Percentiles rank a stretch among this genome's conserved stretches.
phyloP scores from a whole-genome alignment of 306 rosid genomes.

The Comarum palustre region DNA sequence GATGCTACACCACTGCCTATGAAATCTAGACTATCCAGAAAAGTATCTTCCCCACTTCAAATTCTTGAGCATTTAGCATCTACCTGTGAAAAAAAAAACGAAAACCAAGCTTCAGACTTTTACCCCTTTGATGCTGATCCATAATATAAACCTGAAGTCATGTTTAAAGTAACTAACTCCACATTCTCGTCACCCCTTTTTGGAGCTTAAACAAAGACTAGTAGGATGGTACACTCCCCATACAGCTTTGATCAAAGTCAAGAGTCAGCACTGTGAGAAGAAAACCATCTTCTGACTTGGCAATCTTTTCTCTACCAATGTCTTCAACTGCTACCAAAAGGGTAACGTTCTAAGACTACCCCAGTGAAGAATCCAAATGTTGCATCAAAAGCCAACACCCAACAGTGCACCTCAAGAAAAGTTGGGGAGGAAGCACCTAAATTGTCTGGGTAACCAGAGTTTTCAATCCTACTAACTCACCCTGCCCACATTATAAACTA shows the following conservation, averaged over 20 bases:
- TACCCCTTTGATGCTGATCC: neutral
- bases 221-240: neutral
- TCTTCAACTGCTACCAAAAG: neutral
- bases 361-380: neutral
- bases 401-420: neutral
- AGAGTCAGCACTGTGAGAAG: neutral
- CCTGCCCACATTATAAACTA: neutral
- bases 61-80: slow-evolving; percentile 16
- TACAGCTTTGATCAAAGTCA: neutral
- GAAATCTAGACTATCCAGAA: slow-evolving; percentile 19
- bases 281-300: neutral
- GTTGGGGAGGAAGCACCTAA: neutral
- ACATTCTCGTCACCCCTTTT: neutral
- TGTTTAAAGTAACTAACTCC: neutral
- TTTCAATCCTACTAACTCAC: neutral
- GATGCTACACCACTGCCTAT: slow-evolving; percentile 1
- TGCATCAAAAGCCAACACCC: neutral
- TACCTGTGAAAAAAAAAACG: neutral
- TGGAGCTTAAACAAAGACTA: neutral
- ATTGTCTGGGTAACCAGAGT: neutral
- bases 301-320: neutral
- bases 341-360: neutral
- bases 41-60: slow-evolving; percentile 17
- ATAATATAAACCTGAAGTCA: neutral
- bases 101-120: neutral